Percentiles rank a stretch among this genome's conserved stretches.
These are phyloP conservation scores for Pythium rhizo-oryzae DNA, from an alignment of 352 stramenopile species.

Conservation along the genomic window DNA sequence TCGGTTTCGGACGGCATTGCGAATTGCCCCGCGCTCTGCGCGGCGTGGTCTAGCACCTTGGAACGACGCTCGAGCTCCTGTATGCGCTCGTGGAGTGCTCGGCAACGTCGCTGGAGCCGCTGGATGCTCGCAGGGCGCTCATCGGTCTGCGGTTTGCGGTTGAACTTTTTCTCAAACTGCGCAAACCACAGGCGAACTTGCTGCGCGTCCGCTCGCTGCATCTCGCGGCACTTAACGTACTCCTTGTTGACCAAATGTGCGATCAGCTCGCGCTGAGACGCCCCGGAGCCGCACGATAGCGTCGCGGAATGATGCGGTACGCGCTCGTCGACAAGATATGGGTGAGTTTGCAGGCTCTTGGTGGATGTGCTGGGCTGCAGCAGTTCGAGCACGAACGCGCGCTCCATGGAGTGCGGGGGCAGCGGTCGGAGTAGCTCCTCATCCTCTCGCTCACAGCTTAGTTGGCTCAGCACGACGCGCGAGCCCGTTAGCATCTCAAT, in stretches of 20 bases:
- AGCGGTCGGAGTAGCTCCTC: slow-evolving; percentile 34
- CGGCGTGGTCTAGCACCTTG: slow-evolving; percentile 23
- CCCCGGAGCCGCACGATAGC: no score
- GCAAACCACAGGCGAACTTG: slow-evolving; percentile 52
- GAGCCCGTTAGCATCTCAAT: slow-evolving; percentile 61
- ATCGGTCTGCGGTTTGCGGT: slow-evolving; percentile 38
- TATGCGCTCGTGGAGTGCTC: slow-evolving; percentile 42
- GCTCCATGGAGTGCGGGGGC: slow-evolving; percentile 26
- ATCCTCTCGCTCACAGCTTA: slow-evolving; percentile 28
- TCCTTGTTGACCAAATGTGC: slow-evolving; percentile 46
- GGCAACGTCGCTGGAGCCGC: slow-evolving; percentile 39
- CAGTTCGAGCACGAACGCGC: slow-evolving; percentile 37
- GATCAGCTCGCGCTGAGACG: slow-evolving; percentile 34
- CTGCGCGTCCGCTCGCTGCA: slow-evolving; percentile 38
- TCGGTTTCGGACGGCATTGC: background rate
- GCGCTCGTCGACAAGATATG: slow-evolving; percentile 25
- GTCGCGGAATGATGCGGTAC: background rate
- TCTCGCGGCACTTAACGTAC: slow-evolving; percentile 39
- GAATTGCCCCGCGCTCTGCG: slow-evolving; percentile 6
- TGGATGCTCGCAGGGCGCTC: slow-evolving; percentile 44
- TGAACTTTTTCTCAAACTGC: slow-evolving; percentile 62
- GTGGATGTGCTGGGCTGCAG: slow-evolving; percentile 27
- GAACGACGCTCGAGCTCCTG: slow-evolving; percentile 36
- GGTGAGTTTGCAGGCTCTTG: slow-evolving; percentile 14
- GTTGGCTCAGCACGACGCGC: slow-evolving; percentile 35